These are phyloP conservation scores for Nicotiana tomentosiformis DNA, from an alignment of 257 asterid species.

Conservation along the genomic window DNA sequence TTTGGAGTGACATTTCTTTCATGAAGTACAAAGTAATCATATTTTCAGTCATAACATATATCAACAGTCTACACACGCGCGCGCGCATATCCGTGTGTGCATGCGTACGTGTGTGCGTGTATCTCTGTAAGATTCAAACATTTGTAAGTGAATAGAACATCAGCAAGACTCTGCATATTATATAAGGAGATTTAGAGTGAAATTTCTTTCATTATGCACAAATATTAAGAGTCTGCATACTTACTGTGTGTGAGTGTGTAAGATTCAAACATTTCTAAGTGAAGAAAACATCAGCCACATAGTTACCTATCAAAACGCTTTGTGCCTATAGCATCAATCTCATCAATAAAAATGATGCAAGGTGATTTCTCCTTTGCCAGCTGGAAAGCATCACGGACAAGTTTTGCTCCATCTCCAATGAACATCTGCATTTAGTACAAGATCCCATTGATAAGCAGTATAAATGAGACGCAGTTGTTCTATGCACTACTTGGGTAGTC, in stretches of 20 bases:
- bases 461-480: not conserved
- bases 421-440: constrained; percentile 53
- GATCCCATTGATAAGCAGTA: not conserved
- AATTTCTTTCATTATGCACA: not conserved
- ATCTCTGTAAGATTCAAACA: not conserved
- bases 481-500: not conserved
- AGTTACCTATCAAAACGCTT: constrained; percentile 77
- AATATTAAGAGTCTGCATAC: not conserved
- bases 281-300: not conserved
- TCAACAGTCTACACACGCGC: not conserved
- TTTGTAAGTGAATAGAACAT: not conserved
- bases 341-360: constrained; percentile 88
- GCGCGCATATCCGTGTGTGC: not conserved
- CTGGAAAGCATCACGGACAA: constrained; percentile 87
- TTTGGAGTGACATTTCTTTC: not conserved
- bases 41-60: not conserved
- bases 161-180: not conserved
- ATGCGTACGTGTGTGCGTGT: not conserved
- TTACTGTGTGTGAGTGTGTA: not conserved
- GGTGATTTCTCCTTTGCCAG: constrained; percentile 95
- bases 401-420: constrained; percentile 86
- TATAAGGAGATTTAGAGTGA: not conserved
- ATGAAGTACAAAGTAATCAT: not conserved
- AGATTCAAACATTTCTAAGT: not conserved
- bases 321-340: constrained; percentile 92